Base-by-base conservation (phyloP, 73 alveolate genomes). In the Vitrella brassicaformis region DNA sequence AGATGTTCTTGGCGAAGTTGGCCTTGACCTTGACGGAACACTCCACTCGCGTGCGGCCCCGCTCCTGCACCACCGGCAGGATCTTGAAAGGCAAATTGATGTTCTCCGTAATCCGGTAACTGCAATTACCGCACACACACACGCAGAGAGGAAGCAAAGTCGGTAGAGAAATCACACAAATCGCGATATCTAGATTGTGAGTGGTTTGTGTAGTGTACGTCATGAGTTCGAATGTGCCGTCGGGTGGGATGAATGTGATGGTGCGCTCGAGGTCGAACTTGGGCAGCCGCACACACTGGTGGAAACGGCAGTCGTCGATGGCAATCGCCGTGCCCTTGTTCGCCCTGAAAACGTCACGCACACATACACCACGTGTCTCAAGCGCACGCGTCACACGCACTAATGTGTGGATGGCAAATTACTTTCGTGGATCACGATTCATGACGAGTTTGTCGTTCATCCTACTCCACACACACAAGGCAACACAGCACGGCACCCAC, bases 171-270 rank as follows among this genome's bases (percentile, higher is more conserved):
- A n/a, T n/a, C n/a, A n/a, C n/a, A n/a, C n/a, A n/a, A n/a, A n/a
- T n/a, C n/a, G n/a, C n/a, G n/a, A n/a, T n/a, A n/a, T n/a, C n/a
- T n/a, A n/a, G n/a, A n/a, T n/a, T n/a, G n/a, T n/a, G n/a, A n/a
- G n/a, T n/a, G n/a, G n/a, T n/a, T n/a, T n/a, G n/a, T n/a, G n/a
- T n/a, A n/a, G n/a, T n/a, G 56, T 39, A 39, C 28, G 95, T 86
- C 90, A 82, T 82, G 19, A 72, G 25, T 68, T 94, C 97, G 84
- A 94, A 94, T 47, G 81, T 85, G 26, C 98, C 97, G 89, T 94
- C 99, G 31, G 99, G 98, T 25, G 98, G 99, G 72, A 91, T 87
- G 72, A 94, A 94, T 27, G 99, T 94, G 31, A 94, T 94, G 10
- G 98, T 90, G 79, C 99, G 80, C 71, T 94, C 99, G 71, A 92